phyloP scores from a whole-genome alignment of 2,329 filamentous ascomycete species.

The Seiridium cupressi region DNA sequence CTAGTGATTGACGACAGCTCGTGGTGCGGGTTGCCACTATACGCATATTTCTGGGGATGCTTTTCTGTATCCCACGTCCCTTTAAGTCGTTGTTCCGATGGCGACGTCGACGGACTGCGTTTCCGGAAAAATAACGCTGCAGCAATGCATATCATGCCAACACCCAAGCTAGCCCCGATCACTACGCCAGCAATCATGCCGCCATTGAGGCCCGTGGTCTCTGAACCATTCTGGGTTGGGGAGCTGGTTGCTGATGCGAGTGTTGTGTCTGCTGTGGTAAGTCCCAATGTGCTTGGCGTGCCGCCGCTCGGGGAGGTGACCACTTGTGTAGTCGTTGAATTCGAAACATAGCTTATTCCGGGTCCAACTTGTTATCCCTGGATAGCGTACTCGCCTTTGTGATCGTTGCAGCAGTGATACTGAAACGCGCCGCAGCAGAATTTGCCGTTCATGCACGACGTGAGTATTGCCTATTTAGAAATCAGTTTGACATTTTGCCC shows the following conservation, averaged over 20 bases:
- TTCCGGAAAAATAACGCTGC: neutral
- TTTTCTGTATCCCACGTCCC: neutral
- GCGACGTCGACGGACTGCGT: neutral
- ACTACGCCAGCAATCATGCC: neutral
- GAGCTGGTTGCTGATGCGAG: neutral
- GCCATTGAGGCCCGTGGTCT: neutral
- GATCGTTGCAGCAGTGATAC: neutral
- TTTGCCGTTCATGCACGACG: neutral
- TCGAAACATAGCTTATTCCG: neutral
- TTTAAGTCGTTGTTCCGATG: neutral
- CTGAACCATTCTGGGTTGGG: neutral
- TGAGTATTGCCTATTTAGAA: neutral
- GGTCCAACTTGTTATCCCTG: neutral
- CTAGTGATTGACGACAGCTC: neutral
- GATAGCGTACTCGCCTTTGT: neutral
- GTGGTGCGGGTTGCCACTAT: neutral
- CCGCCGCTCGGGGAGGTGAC: neutral
- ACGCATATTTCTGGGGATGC: neutral
- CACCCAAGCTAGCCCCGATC: neutral
- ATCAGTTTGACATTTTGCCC: neutral
- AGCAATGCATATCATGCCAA: neutral
- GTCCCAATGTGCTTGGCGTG: neutral
- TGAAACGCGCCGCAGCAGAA: neutral
- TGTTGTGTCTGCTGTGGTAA: no score
- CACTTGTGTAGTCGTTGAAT: neutral